Evolutionary conservation across 2,329 filamentous ascomycete species (phyloP).

Genomic region (Gliomastix tumulicola): DNA sequence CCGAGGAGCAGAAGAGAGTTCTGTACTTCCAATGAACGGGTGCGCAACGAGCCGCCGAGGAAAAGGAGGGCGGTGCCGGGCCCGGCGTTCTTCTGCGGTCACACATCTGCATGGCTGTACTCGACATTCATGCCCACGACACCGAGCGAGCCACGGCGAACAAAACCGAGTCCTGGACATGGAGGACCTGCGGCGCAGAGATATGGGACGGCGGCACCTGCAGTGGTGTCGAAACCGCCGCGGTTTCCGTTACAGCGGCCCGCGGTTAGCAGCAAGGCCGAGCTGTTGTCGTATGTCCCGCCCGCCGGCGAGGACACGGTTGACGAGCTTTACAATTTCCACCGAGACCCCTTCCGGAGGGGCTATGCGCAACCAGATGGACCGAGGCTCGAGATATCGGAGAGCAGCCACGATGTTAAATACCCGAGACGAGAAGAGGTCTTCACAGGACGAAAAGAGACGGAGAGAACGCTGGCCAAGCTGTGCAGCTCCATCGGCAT

Average conservation of each 20-base stretch:
- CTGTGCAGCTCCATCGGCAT: conserved; percentile 32
- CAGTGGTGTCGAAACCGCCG: conserved; percentile 8
- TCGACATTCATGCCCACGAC: conserved; percentile 29
- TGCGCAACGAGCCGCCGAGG: too few species aligned
- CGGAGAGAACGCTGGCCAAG: conserved; percentile 24
- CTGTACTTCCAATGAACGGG: conserved; percentile 8
- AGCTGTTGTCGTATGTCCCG: conserved; percentile 47
- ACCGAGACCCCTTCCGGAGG: conserved; percentile 46
- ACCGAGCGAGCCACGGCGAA: conserved; percentile 13
- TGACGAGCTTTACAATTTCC: conserved; percentile 44
- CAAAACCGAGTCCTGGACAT: too few species aligned
- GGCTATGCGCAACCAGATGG: conserved; percentile 45
- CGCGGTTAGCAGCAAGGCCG: conserved; percentile 20
- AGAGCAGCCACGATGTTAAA: conserved; percentile 38
- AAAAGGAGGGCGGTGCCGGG: conserved; percentile 4
- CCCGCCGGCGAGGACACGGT: conserved; percentile 38
- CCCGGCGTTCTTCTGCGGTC: conserved; percentile 16
- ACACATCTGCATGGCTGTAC: conserved; percentile 29
- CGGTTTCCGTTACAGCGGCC: conserved; percentile 2
- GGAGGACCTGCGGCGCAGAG: conserved; percentile 6
- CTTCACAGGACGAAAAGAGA: conserved; percentile 22
- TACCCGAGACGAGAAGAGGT: conserved; percentile 36
- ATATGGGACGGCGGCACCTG: conserved; percentile 17
- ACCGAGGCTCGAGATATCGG: conserved; percentile 41
- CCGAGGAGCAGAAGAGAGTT: conserved; percentile 4